Evolutionary conservation across 345 rosid genomes (phyloP), one percentile per base, ranked within the genome.

Genomic region (Pugionium cornutum): DNA sequence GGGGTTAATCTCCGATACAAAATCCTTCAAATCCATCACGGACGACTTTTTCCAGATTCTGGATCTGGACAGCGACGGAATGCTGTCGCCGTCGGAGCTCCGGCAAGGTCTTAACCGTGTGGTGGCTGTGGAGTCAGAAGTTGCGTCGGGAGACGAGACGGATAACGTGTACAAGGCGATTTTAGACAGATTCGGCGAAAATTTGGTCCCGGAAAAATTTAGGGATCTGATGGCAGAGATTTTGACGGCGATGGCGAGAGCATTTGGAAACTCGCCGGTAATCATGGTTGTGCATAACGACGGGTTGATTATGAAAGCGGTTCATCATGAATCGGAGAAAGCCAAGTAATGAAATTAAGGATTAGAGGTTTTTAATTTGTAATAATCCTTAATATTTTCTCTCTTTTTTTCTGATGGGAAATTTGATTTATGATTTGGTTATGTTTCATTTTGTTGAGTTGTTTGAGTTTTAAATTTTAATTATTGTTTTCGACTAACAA

Each of bases 241-340:
- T 5, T 44, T 83, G 85, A 59, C 66, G 30, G 84, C 86, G 10
- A 69, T 84, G 82, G 89, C 82, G 8, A 65, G 73, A 7, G 84
- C 82, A 52, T 66, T 84, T 7, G 87, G 87, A 0, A 46, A 65
- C 26, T 41, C 76, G 31, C 89, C 82, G 2, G 76, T 84, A 7
- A 31, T 77, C 0, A 63, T 83, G 68, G 83, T 64, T 48, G 78
- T 83, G 42, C 78, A 74, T 58, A 53, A 63, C 3, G 78, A 69
- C 18, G 83, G 92, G 41, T 70, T 78, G 79, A 75, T 84, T 9
- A 75, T 76, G 84, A 77, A 75, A 72, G 87, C 83, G n/a, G 78
- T 81, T 44, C 74, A 77, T 45, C 82, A 78, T 52, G 87, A 82
- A 70, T 53, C 26, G 2, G 35, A 9, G 5, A 51, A 75, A 47